phyloP scores from a whole-genome alignment of 202 grass and related monocot species.

The Tripidium arundinaceum region DNA sequence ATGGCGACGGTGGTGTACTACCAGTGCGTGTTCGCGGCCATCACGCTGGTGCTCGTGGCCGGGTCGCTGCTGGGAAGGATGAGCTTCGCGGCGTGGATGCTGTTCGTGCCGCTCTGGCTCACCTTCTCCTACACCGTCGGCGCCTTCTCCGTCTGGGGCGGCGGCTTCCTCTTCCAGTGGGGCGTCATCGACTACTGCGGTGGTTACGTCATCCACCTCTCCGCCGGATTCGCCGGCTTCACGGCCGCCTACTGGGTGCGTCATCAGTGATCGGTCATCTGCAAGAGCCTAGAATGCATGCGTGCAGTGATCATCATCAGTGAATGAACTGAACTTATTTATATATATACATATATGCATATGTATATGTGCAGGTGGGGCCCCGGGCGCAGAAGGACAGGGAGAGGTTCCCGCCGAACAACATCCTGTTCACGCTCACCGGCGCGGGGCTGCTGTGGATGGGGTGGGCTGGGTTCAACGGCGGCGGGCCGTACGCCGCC shows the following conservation, averaged over 20 bases:
- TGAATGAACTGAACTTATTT: no score
- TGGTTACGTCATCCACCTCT: conserved; percentile 48
- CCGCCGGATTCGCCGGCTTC: conserved; percentile 38
- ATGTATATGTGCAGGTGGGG: conserved; percentile 5
- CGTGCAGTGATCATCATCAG: no score
- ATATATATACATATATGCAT: no score
- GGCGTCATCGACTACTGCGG: conserved; percentile 53
- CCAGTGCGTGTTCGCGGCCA: conserved; percentile 51
- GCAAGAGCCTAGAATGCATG: no score
- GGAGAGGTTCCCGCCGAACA: conserved; percentile 45
- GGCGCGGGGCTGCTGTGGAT: conserved; percentile 48
- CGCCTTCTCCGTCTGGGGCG: conserved; percentile 46
- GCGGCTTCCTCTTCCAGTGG: conserved; percentile 45
- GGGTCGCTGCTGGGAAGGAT: conserved; percentile 41
- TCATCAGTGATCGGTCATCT: no score
- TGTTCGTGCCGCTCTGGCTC: conserved; percentile 52
- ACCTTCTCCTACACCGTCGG: conserved; percentile 54
- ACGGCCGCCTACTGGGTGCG: conserved; percentile 52
- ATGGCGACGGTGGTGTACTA: conserved; percentile 43
- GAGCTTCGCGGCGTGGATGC: conserved; percentile 49
- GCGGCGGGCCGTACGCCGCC: conserved; percentile 40
- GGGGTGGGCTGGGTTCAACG: conserved; percentile 51
- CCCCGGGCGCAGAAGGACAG: conserved; percentile 25
- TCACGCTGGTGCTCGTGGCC: conserved; percentile 37
- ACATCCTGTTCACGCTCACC: conserved; percentile 42